Percentiles rank a stretch among this genome's conserved stretches.
These are phyloP conservation scores for Musa schizocarpa DNA, from an alignment of 176 grass and related monocot species.

Conservation along the genomic window DNA sequence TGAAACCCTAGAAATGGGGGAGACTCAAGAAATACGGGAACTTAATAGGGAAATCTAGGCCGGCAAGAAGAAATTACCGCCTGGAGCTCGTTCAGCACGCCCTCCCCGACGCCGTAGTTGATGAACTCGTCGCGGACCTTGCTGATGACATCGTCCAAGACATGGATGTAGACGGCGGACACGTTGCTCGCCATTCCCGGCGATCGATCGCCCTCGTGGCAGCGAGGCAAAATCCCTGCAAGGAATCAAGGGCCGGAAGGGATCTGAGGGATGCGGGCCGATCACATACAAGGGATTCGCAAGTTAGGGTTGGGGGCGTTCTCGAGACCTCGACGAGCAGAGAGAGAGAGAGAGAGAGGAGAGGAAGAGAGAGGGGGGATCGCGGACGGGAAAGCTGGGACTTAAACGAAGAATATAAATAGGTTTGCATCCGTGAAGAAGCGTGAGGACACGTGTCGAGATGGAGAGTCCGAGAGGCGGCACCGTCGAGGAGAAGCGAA, in stretches of 20 bases:
- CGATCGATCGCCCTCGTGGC: conserved; percentile 5
- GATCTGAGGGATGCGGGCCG: neutral
- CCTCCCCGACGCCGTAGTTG: conserved; percentile 67
- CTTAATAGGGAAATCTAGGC: neutral
- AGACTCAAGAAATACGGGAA: neutral
- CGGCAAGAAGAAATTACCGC: conserved; percentile 30
- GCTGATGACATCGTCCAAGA: conserved; percentile 81
- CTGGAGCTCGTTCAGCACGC: conserved; percentile 82
- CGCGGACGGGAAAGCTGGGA: conserved; percentile 25
- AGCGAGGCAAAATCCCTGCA: neutral
- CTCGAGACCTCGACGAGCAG: conserved; percentile 8
- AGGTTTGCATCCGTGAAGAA: conserved; percentile 70
- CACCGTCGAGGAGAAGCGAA: neutral
- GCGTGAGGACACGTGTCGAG: conserved; percentile 44
- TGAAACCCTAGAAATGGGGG: neutral
- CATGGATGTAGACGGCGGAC: conserved; percentile 76
- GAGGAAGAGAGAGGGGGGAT: conserved; percentile 1
- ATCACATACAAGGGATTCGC: neutral
- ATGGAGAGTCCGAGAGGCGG: neutral
- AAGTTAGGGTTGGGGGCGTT: neutral
- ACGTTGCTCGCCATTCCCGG: conserved; percentile 61
- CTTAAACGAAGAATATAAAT: conserved; percentile 94
- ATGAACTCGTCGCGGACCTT: conserved; percentile 91
- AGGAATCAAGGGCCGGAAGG: neutral
- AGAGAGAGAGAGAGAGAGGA: neutral